Base-by-base conservation (phyloP, 331 rosid species). In the Phaseolus coccineus region DNA sequence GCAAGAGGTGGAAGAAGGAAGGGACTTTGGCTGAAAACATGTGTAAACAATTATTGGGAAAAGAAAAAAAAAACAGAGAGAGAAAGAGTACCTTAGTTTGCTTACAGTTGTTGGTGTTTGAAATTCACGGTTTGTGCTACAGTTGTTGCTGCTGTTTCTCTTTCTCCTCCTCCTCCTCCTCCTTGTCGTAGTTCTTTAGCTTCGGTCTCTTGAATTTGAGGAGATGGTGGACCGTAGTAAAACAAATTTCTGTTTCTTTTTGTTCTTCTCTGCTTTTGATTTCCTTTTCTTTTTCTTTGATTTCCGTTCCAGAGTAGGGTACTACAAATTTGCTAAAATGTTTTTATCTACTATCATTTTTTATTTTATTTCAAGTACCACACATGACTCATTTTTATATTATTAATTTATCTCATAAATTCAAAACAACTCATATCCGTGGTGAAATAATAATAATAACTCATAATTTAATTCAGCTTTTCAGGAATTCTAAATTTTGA, bases 211-310 rank as follows among this genome's bases (percentile, higher is more conserved):
- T 84, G 84, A 81, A 84, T 78, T 85, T 80, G 69, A 71, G 84
- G 77, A 69, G 85, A 87, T 77, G 80, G 69, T 82, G 82, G 83
- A 84, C 95, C 82, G 65, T 44, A 77, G 82, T 76, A 71, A 42
- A 44, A 37, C 73, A n/a, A 78, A 73, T 56, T 28, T 31, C 50
- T 31, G 25, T 40, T 63, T 53, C 52, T 31, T 69, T 64, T 52
- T 68, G 48, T 80, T 76, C 40, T 5, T 44, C 47, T 71, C 8
- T 51, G 25, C 0, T 52, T 66, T 47, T 25, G 8, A 19, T 50
- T 61, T 25, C 5, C 3, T 42, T 8, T 31, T 42, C 47, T 2
- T 42, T 31, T 7, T 25, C 53, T 31, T 33, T n/a, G 7, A 35
- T 14, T 31, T 19, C 0, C 11, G 30, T 12, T 35, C 56, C 14